Base-by-base conservation (phyloP, 257 asterid species). In the Solanum appendiculatum region DNA sequence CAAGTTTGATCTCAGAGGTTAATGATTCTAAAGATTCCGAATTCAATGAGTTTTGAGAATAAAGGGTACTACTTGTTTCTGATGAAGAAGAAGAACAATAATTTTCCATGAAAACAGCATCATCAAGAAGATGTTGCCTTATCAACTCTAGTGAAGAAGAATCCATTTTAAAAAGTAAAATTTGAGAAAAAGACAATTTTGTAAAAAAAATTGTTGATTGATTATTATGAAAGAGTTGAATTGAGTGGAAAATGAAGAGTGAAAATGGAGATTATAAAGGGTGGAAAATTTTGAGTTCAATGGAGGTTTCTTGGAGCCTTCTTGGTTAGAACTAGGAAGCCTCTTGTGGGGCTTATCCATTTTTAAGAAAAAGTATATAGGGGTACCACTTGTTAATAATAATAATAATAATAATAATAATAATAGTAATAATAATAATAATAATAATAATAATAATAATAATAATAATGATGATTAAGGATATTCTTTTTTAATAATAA, bases 71-170 rank as follows among this genome's bases (percentile, higher is more conserved):
- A 63, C 31, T 16, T 3, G 70, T 86, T 11, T 36, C 82, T 86
- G 11, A 54, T 3, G 88, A 54, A 0, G 75, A 54, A 13, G 84
- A 72, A 4, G 75, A 21, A 23, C 54, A 37, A 51, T 8, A 88
- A 37, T 7, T 44, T 37, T 63, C 70, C 23, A 31, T 27, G 58
- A 85, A 88, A 14, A 46, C 34, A 9, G 11, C 40, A 85, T 88
- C 90, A 69, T 64, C 83, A 23, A 88, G 29, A 85, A 88, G 90
- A 74, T 85, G 86, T 25, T 85, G 88, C 25, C 68, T 74, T 14
- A 88, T 85, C 42, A 88, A 42, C 0, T 85, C 90, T 29, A 88
- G 74, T 36, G 86, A 37, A n/a, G 81, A 58, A 11, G 86, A 81
- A 25, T 40, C 89, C 89, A 87, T 87, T 86, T 80, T 7, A 29